A percentile compares a stretch with the other conserved stretches of the same genome.
Conservation (phyloP, 495 filamentous ascomycete genomes). For the Podospora conica region DNA sequence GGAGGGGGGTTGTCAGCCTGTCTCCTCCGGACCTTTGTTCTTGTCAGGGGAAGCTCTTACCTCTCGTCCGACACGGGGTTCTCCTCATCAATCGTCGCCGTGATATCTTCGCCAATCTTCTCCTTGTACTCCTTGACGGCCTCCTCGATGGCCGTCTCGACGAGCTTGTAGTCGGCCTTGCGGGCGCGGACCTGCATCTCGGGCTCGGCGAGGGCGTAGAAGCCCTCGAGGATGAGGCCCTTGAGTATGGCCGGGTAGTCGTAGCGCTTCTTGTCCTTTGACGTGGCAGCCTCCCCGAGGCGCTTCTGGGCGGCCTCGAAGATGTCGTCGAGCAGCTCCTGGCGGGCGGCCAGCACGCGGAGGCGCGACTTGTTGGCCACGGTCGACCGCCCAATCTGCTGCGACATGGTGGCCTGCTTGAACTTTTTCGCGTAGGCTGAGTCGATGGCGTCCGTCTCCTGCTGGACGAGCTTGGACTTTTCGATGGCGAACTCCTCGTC, state of each 20-base stretch:
- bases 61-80: conserved; percentile 73
- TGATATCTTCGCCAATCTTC: conserved; percentile 57
- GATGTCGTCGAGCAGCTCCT: conserved; percentile 87
- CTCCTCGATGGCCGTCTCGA: conserved; percentile 67
- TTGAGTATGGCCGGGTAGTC: conserved; percentile 54
- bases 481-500: conserved; percentile 98
- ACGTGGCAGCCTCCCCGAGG: conserved; percentile 49
- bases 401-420: conserved; percentile 92
- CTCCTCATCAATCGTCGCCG: conserved; percentile 63
- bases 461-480: conserved; percentile 94
- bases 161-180: conserved; percentile 68
- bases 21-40: not conserved
- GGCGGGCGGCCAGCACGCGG: conserved; percentile 74
- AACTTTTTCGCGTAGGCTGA: conserved; percentile 90
- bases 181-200: conserved; percentile 66
- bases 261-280: conserved; percentile 65
- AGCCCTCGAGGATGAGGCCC: conserved; percentile 79
- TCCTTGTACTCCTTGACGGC: conserved; percentile 78
- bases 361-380: conserved; percentile 92
- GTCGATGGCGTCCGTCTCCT: conserved; percentile 92
- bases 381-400: conserved; percentile 93
- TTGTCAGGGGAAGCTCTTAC: conserved; percentile 53
- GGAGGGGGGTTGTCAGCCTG: not conserved
- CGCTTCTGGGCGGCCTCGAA: conserved; percentile 71
- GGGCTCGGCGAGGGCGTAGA: conserved; percentile 78